phyloP scores from a whole-genome alignment of 306 rosid genomes.

The barrel medic (Medicago truncatula) region MtrunA17r5.0-ANR NC_053046.1:13387001-13387500 shows the following conservation, averaged over 20 bases:
- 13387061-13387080: not conserved
- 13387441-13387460: conserved; percentile 39
- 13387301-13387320: conserved; percentile 50
- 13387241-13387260: conserved; percentile 51
- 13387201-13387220: conserved; percentile 50
- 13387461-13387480: conserved; percentile 1
- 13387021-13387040: too few relatives aligned
- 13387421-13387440: conserved; percentile 36
- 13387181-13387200: conserved; percentile 47
- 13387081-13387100: conserved; percentile 38
- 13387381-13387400: not conserved
- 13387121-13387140: conserved; percentile 16
- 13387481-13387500: conserved; percentile 22
- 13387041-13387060: too few relatives aligned
- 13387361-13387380: not conserved
- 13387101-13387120: not conserved
- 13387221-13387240: conserved; percentile 60
- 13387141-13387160: conserved; percentile 47
- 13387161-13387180: conserved; percentile 53
- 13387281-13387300: conserved; percentile 48
- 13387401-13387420: conserved; percentile 16
- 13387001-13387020: too few relatives aligned
- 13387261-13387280: conserved; percentile 56
- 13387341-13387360: conserved; percentile 38
- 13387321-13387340: conserved; percentile 46